Conservation (phyloP, 2,329 filamentous ascomycete species). For the Pseudogymnoascus sp. region DNA sequence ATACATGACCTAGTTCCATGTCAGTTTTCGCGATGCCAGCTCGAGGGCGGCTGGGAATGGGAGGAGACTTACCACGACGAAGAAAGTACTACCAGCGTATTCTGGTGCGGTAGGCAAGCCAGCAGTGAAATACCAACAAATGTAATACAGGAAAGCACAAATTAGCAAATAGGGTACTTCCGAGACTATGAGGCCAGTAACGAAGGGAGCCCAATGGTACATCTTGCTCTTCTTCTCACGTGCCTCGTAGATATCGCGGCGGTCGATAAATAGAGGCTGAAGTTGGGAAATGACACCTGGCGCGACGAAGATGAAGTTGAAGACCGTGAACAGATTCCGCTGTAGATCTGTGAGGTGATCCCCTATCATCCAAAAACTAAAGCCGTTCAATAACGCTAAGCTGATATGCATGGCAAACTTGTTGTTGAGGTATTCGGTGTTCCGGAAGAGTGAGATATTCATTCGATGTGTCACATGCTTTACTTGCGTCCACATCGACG, state of each 20-base stretch:
- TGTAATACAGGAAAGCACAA: conserved; percentile 40
- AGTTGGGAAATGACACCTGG: conserved; percentile 53
- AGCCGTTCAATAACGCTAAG: conserved; percentile 53
- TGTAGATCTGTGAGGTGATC: conserved; percentile 45
- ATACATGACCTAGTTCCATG: conserved; percentile 38
- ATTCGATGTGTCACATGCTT: conserved; percentile 58
- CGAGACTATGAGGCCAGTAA: conserved; percentile 43
- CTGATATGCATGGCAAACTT: conserved; percentile 46
- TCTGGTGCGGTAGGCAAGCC: conserved; percentile 28
- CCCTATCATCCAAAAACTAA: conserved; percentile 55
- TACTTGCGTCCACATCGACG: conserved; percentile 56
- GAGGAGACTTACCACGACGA: conserved; percentile 37
- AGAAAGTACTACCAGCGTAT: conserved; percentile 44
- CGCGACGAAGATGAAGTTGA: conserved; percentile 58
- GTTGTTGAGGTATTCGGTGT: conserved; percentile 46
- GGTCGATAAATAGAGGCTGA: conserved; percentile 51
- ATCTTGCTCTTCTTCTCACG: conserved; percentile 58
- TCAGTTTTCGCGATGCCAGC: neutral
- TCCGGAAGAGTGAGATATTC: conserved; percentile 56
- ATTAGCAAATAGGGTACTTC: conserved; percentile 41
- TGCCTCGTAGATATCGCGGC: conserved; percentile 51
- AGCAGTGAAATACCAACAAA: conserved; percentile 53
- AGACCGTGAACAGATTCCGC: conserved; percentile 49
- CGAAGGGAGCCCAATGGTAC: conserved; percentile 55
- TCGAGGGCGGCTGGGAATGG: neutral